Evolutionary conservation across 2,329 filamentous ascomycete genomes (phyloP), one percentile per base, ranked within the genome.

Genomic region (Neocatenulostroma microsporum): DNA sequence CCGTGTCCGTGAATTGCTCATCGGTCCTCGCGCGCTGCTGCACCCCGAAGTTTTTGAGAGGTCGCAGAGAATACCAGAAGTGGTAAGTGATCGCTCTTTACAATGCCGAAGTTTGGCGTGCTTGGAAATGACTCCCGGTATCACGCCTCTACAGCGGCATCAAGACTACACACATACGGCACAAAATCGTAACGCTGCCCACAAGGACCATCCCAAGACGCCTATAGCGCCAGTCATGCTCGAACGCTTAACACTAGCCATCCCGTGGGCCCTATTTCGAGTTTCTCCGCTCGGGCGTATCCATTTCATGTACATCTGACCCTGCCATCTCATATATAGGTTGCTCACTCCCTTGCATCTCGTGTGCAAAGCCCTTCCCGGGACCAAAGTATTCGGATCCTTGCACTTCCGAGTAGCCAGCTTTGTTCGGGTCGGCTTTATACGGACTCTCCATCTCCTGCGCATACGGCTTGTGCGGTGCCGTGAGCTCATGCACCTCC

Each of bases 401-500:
- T 15, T 54, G 53, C 53, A 58, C 53, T 41, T 60, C 56, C 2
- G 44, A 49, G 36, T 56, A 58, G 5, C 53, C 54, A 13, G 48
- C 46, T 34, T 51, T 51, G 26, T 56, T 55, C n/a, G 56, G 54
- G 41, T 59, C 52, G 17, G 50, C 38, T 30, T 47, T 49, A 36
- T 56, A 49, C 10, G 53, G 52, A 15, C 48, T 48, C 30, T 55
- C 56, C 47, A 60, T 49, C 45, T 59, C 56, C 28, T 52, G 45
- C 13, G 49, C 41, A 17, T 34, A 27, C 10, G 40, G 41, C 31
- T 52, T 52, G 24, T 53, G 46, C 12, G 53, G 46, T 4, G 50
- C 49, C 19, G 45, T 50, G 14, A 58, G 44, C 41, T 62, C 57
- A 40, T 60, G 54, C 28, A 61, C 52, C 27, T 58, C 53, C 15